Percentiles rank a stretch among this genome's conserved stretches.
Conservation (phyloP, 163 green algal species). For the Coccomyxa subellipsoidea region DNA sequence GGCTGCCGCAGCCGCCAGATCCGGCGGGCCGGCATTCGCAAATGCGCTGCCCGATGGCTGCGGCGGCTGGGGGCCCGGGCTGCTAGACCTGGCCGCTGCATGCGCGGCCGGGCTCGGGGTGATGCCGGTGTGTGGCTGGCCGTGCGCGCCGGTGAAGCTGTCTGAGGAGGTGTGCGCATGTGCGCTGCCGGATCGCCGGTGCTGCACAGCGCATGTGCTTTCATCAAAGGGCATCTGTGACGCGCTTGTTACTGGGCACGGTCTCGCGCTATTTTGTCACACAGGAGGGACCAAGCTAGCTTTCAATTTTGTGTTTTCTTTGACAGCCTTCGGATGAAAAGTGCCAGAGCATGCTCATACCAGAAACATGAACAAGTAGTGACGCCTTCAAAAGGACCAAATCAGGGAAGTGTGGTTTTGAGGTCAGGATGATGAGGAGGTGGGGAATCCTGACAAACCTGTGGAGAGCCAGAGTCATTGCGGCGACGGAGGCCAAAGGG, state of each 20-base stretch:
- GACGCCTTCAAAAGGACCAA: too few species aligned
- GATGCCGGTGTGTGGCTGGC: neutral
- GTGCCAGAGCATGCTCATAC: neutral
- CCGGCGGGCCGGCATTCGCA: neutral
- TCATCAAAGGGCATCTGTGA: neutral
- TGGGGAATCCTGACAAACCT: neutral
- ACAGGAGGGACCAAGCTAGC: too few species aligned
- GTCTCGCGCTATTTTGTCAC: too few species aligned
- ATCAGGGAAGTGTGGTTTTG: too few species aligned
- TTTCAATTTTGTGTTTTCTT: too few species aligned
- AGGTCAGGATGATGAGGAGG: too few species aligned
- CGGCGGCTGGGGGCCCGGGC: neutral
- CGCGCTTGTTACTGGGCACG: neutral
- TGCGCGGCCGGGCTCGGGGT: neutral
- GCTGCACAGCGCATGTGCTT: neutral
- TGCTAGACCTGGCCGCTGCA: too few species aligned
- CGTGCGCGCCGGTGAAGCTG: neutral
- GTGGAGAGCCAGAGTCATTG: neutral
- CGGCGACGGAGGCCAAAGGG: neutral
- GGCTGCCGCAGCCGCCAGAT: neutral
- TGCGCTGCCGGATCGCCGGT: neutral
- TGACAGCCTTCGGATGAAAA: too few species aligned
- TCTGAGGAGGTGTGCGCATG: neutral
- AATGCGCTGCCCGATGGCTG: neutral
- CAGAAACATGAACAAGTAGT: too few species aligned